Evolutionary conservation across 2,329 filamentous ascomycete species (phyloP).

Genomic region (Colletotrichum destructivum): DNA sequence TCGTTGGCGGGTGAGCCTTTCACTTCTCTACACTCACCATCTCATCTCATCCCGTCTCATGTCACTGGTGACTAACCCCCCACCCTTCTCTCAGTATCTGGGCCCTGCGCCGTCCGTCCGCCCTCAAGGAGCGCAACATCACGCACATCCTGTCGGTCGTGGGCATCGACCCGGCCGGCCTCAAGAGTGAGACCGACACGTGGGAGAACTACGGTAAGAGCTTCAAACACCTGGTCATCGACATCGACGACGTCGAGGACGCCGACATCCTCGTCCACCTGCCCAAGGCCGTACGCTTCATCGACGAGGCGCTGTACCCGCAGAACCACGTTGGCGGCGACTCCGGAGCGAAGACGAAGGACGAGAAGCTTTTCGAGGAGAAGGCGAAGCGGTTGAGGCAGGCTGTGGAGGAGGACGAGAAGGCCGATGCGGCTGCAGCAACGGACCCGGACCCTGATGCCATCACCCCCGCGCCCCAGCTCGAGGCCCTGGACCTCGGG

Average conservation of each 20-base stretch:
- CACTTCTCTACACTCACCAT: constrained; percentile 9
- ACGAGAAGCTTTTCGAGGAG: not conserved
- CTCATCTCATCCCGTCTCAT: not conserved
- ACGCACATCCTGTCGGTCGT: constrained; percentile 93
- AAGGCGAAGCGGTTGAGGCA: constrained; percentile 28
- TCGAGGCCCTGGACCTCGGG: constrained; percentile 29
- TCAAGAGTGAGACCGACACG: constrained; percentile 68
- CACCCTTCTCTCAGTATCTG: constrained; percentile 74
- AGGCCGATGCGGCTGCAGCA: not conserved
- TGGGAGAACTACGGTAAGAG: constrained; percentile 66
- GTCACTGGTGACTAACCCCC: constrained; percentile 6
- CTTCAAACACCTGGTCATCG: constrained; percentile 82
- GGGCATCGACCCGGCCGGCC: constrained; percentile 62
- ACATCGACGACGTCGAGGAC: constrained; percentile 92
- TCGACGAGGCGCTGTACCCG: constrained; percentile 77
- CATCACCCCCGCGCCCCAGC: constrained; percentile 28
- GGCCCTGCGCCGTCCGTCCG: constrained; percentile 79
- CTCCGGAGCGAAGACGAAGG: too few species aligned
- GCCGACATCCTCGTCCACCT: constrained; percentile 89
- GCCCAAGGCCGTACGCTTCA: constrained; percentile 84
- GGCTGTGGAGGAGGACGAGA: constrained; percentile 26
- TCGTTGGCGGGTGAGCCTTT: constrained; percentile 55
- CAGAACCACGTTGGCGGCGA: not conserved
- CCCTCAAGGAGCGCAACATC: constrained; percentile 81
- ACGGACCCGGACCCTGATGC: constrained; percentile 30